Evolutionary conservation across 441 rosid genomes (phyloP).

Genomic region (Euphorbia corollata): DNA sequence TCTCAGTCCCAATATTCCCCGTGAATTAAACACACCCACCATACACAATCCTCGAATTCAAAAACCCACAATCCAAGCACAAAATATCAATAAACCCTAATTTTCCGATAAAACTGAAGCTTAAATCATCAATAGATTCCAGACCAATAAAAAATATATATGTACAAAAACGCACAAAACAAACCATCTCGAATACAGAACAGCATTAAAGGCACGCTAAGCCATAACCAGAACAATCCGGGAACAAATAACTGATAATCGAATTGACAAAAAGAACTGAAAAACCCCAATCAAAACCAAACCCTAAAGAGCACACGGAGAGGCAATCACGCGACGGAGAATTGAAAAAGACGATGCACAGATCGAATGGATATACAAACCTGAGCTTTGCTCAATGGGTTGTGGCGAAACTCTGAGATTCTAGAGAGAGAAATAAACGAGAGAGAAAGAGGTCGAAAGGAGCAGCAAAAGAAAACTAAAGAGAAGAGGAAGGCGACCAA

Average conservation of each 20-base stretch:
- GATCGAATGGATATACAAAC: constrained; percentile 43
- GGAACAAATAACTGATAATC: constrained; percentile 22
- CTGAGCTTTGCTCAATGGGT: constrained; percentile 30
- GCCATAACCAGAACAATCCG: constrained; percentile 16
- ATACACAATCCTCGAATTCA: constrained; percentile 11
- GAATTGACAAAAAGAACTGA: constrained; percentile 17
- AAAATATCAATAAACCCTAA: constrained; percentile 23
- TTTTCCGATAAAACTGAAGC: background rate
- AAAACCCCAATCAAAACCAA: constrained; percentile 38
- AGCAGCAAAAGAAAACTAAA: constrained; percentile 17
- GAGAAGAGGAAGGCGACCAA: constrained; percentile 14
- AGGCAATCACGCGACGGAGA: background rate
- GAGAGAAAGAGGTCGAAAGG: constrained; percentile 23
- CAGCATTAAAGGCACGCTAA: constrained; percentile 24
- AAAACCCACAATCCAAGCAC: constrained; percentile 18
- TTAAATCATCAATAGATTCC: constrained; percentile 3
- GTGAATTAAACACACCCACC: constrained; percentile 10
- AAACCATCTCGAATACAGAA: constrained; percentile 17
- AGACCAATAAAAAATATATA: constrained; percentile 7
- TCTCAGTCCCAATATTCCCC: background rate
- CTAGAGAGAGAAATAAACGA: constrained; percentile 26
- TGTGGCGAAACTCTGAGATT: constrained; percentile 32
- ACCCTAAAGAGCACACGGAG: constrained; percentile 22
- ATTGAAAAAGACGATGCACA: constrained; percentile 13
- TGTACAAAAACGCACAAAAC: background rate